These are phyloP conservation scores for Amanita jacksonii DNA, from an alignment of 768 basidiomycete genomes.

Conservation along the genomic window DNA sequence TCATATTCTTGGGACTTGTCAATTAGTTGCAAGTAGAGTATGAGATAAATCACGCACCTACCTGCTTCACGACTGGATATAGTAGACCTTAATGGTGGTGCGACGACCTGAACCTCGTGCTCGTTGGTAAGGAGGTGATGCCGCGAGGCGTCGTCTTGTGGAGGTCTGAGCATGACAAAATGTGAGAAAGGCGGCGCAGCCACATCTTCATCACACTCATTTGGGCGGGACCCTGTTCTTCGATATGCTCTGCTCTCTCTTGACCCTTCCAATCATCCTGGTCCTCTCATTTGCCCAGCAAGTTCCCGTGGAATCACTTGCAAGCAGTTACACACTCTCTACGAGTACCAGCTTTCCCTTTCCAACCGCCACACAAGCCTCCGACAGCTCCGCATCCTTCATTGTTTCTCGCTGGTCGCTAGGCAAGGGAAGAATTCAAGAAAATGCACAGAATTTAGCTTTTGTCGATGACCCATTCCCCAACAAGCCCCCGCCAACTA, in stretches of 20 bases:
- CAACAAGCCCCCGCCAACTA: conserved; percentile 27
- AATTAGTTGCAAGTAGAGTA: not conserved
- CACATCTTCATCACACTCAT: not conserved
- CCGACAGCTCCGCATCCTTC: conserved; percentile 38
- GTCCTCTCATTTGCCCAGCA: conserved; percentile 17
- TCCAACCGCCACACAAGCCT: conserved; percentile 49
- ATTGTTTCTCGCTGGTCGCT: conserved; percentile 53
- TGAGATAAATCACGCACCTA: conserved; percentile 33
- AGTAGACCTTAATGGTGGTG: conserved; percentile 63
- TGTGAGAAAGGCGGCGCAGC: not conserved
- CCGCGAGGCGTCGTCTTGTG: conserved; percentile 22
- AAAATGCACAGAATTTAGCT: conserved; percentile 41
- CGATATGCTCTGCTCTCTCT: conserved; percentile 5
- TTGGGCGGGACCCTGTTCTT: conserved; percentile 1
- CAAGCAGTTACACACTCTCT: conserved; percentile 42
- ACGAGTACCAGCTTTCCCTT: conserved; percentile 58
- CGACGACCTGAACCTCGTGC: conserved; percentile 52
- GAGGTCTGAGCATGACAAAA: not conserved
- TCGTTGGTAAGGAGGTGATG: conserved; percentile 41
- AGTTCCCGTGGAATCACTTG: conserved; percentile 28
- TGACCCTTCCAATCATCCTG: conserved; percentile 7
- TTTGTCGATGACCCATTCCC: conserved; percentile 68
- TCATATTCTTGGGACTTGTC: conserved; percentile 55
- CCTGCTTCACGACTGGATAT: conserved; percentile 72
- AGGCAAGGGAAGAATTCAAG: conserved; percentile 49